Percentiles rank a stretch among this genome's conserved stretches.
These are phyloP conservation scores for Dendryphion nanum DNA, from an alignment of 2,329 filamentous ascomycete genomes.

Conservation along the genomic window DNA sequence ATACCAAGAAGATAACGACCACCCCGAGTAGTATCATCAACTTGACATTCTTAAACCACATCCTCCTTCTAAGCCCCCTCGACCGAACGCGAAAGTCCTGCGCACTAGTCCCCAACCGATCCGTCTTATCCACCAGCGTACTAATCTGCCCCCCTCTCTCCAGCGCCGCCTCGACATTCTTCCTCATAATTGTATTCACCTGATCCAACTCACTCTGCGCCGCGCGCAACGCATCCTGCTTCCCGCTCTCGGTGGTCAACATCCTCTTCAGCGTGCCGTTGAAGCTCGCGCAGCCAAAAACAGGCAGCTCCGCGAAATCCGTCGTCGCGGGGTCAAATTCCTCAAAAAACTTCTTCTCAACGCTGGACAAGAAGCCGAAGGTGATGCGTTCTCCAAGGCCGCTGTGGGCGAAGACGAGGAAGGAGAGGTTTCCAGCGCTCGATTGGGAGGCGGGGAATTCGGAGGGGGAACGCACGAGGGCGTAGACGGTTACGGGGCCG, in stretches of 20 bases:
- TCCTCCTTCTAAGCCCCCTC: constrained; percentile 79
- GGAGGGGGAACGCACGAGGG: constrained; percentile 80
- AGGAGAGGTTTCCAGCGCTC: constrained; percentile 80
- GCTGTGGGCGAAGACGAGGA: constrained; percentile 82
- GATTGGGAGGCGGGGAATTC: constrained; percentile 53
- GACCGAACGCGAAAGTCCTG: constrained; percentile 87
- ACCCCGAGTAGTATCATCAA: constrained; percentile 78
- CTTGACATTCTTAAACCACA: constrained; percentile 99
- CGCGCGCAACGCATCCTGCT: constrained; percentile 78
- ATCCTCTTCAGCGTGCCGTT: constrained; percentile 74
- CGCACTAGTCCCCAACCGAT: constrained; percentile 82
- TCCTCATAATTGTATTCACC: constrained; percentile 88
- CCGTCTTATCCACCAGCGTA: constrained; percentile 93
- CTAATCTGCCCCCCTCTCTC: constrained; percentile 90
- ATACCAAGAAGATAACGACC: constrained; percentile 70
- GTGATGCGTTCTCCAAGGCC: constrained; percentile 82
- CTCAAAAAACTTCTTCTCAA: constrained; percentile 81
- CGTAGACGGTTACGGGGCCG: constrained; percentile 90
- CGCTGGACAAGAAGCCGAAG: constrained; percentile 88
- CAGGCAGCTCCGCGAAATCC: constrained; percentile 74
- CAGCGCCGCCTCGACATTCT: constrained; percentile 87
- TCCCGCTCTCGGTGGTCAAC: constrained; percentile 69
- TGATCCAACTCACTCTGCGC: constrained; percentile 90
- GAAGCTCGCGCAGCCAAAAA: constrained; percentile 88
- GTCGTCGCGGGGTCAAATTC: constrained; percentile 65